Percentiles rank a stretch among this genome's conserved stretches.
Conservation (phyloP, 176 grass and related monocot species). For the Oryza australiensis region DNA sequence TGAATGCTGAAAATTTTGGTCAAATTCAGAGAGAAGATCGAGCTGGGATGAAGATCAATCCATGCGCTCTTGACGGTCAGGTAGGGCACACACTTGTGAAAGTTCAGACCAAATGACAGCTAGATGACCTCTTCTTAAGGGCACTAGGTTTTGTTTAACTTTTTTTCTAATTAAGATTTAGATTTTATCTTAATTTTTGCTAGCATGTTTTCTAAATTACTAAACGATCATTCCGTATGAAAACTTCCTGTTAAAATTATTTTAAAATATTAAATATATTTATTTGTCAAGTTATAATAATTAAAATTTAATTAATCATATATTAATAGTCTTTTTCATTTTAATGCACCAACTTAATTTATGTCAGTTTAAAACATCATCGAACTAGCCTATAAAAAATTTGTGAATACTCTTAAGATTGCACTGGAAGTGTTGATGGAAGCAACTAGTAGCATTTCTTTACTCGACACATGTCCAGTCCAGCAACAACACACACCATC, state of each 20-base stretch:
- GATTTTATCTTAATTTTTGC: too few relatives aligned
- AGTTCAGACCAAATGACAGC: background rate
- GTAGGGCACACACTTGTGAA: background rate
- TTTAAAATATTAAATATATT: too few relatives aligned
- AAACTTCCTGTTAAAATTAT: too few relatives aligned
- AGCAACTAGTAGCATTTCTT: background rate
- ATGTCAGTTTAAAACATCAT: too few relatives aligned
- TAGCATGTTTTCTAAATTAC: too few relatives aligned
- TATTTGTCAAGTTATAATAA: too few relatives aligned
- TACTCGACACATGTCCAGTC: background rate
- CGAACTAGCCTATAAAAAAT: background rate
- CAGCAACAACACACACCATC: background rate
- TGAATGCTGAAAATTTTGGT: background rate
- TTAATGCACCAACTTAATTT: too few relatives aligned
- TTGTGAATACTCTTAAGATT: background rate
- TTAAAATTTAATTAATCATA: too few relatives aligned
- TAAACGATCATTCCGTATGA: too few relatives aligned
- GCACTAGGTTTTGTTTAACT: too few relatives aligned
- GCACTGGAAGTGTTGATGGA: background rate
- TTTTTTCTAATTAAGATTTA: too few relatives aligned
- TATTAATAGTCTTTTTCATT: too few relatives aligned
- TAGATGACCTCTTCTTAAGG: background rate
- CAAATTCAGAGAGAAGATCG: slow-evolving; percentile 2
- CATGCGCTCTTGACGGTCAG: slow-evolving; percentile 28
- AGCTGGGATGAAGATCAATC: background rate